A percentile compares a stretch with the other conserved stretches of the same genome.
phyloP scores from a whole-genome alignment of 345 rosid genomes.

The Aquilaria sinensis region DNA sequence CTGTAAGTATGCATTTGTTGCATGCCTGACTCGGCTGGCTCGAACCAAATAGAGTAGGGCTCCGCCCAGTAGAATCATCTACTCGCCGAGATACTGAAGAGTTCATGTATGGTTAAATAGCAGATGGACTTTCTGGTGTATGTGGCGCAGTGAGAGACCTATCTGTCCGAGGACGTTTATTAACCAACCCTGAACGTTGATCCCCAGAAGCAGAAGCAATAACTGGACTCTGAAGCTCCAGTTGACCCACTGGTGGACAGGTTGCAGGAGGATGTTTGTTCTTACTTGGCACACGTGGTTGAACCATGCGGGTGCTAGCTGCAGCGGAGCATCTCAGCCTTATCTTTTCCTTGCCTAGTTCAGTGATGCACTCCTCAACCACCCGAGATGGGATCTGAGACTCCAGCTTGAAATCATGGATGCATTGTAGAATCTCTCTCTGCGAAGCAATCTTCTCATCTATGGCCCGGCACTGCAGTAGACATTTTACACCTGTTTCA shows the following conservation, averaged over 20 bases:
- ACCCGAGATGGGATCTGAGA: background rate
- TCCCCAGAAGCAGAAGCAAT: background rate
- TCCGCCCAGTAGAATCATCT: no score
- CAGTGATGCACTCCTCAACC: slow-evolving; percentile 5
- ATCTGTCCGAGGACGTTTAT: slow-evolving; percentile 19
- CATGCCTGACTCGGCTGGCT: no score
- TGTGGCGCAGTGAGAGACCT: background rate
- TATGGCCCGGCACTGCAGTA: slow-evolving; percentile 19
- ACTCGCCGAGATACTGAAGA: no score
- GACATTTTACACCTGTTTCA: background rate
- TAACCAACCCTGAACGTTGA: background rate
- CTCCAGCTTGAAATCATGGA: slow-evolving; percentile 18
- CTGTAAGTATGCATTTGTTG: no score
- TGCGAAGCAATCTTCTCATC: slow-evolving; percentile 16
- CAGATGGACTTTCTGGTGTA: slow-evolving; percentile 1
- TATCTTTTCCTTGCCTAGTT: slow-evolving; percentile 11
- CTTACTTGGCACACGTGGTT: background rate
- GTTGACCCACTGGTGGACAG: no score
- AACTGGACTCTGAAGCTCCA: background rate
- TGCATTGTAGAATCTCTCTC: slow-evolving; percentile 18
- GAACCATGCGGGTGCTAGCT: background rate
- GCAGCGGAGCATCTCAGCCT: background rate
- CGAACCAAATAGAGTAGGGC: no score
- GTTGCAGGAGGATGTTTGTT: background rate
- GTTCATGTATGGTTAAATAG: background rate